Evolutionary conservation across 192 early-diverging fungal genomes (phyloP).

Genomic region (Podila horticola): DNA sequence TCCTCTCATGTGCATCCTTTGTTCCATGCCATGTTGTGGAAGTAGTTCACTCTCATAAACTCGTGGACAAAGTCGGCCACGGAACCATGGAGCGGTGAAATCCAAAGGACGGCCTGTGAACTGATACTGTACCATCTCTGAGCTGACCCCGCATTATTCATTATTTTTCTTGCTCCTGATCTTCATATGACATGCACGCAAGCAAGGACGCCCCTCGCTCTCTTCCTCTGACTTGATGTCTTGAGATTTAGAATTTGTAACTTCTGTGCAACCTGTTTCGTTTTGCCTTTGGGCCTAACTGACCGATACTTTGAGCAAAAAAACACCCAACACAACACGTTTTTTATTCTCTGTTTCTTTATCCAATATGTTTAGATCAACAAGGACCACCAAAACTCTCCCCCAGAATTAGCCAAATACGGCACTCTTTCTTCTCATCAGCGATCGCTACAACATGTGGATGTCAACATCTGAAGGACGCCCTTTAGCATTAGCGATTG

Average conservation of each 20-base stretch:
- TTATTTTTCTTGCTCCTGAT: background rate
- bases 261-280: background rate
- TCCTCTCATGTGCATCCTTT: no score
- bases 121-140: no score
- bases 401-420: conserved; percentile 5
- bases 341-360: background rate
- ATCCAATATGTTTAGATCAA: no score
- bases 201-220: background rate
- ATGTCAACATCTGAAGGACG: background rate
- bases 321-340: background rate
- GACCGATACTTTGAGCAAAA: no score
- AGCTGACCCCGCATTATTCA: background rate
- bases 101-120: no score
- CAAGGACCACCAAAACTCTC: background rate
- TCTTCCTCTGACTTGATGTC: background rate
- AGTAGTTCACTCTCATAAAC: no score
- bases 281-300: background rate
- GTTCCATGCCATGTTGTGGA: no score
- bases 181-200: conserved; percentile 5
- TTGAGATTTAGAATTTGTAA: no score
- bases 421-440: background rate
- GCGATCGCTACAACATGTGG: background rate
- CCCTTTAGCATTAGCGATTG: no score
- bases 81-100: no score
- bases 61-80: no score